A percentile compares a stretch with the other conserved stretches of the same genome.
phyloP scores from a whole-genome alignment of 2,329 filamentous ascomycete genomes.

The Cladobotryum protrusum region DNA sequence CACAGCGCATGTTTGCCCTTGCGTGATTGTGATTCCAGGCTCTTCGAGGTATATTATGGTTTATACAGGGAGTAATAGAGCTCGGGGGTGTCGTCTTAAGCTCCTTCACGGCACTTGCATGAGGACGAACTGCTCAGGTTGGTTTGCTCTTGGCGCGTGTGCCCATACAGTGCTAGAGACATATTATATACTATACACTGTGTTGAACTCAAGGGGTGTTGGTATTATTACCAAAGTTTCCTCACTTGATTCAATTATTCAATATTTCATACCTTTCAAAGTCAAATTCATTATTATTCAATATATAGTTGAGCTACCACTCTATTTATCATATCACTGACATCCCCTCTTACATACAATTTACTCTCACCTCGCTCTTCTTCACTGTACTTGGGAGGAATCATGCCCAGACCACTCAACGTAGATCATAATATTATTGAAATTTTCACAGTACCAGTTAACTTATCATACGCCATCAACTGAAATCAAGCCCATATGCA shows the following conservation, averaged over 20 bases:
- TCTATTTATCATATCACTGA: too few species aligned
- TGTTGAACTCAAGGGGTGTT: neutral
- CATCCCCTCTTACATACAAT: too few species aligned
- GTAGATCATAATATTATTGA: too few species aligned
- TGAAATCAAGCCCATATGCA: too few species aligned
- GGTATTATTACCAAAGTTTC: too few species aligned
- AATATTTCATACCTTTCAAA: neutral
- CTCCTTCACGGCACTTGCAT: neutral
- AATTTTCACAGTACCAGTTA: too few species aligned
- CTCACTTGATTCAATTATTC: neutral
- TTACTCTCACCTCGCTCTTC: too few species aligned
- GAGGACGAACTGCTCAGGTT: neutral
- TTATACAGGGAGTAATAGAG: neutral
- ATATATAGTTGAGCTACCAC: too few species aligned
- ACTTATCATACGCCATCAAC: too few species aligned
- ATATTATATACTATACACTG: neutral
- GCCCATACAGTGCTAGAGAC: neutral
- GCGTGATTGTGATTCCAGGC: neutral
- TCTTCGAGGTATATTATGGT: neutral
- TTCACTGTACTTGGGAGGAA: too few species aligned
- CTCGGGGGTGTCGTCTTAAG: neutral
- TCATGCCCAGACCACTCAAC: too few species aligned
- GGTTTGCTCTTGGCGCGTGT: neutral
- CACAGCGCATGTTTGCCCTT: slow-evolving; percentile 24
- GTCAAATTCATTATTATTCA: neutral